Percentiles rank a stretch among this genome's conserved stretches.
phyloP scores from a whole-genome alignment of 2,329 filamentous ascomycete species.

The Phyllosticta paracitricarpa region DNA sequence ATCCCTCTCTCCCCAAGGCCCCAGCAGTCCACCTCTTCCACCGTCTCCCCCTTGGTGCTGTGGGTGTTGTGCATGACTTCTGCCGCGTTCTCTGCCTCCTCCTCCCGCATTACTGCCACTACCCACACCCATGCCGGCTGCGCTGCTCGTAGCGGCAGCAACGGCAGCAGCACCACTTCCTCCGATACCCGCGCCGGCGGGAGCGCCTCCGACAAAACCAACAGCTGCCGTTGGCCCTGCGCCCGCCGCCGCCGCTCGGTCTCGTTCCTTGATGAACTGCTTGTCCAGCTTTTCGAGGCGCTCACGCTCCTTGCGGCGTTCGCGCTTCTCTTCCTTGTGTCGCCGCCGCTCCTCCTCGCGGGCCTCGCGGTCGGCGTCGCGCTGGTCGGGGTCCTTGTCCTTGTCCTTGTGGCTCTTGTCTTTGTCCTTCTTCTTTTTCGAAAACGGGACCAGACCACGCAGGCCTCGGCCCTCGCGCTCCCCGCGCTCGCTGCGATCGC shows the following conservation, averaged over 20 bases:
- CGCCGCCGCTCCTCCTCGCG: conserved; percentile 14
- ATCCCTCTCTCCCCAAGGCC: not conserved
- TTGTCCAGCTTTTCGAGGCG: not conserved
- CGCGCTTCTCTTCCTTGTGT: conserved; percentile 11
- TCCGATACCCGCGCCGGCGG: not conserved
- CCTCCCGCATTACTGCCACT: not conserved
- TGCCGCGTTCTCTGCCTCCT: not conserved
- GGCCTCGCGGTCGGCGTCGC: not conserved
- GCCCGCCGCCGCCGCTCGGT: not conserved
- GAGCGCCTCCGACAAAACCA: not conserved
- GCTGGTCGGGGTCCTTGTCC: conserved; percentile 15
- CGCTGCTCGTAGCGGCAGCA: not conserved
- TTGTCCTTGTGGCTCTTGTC: conserved; percentile 15
- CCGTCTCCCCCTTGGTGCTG: not conserved
- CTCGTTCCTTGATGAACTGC: conserved; percentile 1
- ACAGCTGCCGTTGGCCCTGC: not conserved
- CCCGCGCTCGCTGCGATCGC: not conserved
- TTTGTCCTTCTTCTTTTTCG: conserved; percentile 14
- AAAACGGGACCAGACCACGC: conserved; percentile 1
- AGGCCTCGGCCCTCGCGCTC: conserved; percentile 7
- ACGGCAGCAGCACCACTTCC: not conserved
- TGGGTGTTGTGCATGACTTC: not conserved
- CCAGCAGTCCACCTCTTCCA: not conserved
- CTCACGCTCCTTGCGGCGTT: not conserved
- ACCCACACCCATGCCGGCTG: not conserved